Conservation (phyloP, 305 asterid genomes). For the Fraxinus xanthoxyloides region DNA sequence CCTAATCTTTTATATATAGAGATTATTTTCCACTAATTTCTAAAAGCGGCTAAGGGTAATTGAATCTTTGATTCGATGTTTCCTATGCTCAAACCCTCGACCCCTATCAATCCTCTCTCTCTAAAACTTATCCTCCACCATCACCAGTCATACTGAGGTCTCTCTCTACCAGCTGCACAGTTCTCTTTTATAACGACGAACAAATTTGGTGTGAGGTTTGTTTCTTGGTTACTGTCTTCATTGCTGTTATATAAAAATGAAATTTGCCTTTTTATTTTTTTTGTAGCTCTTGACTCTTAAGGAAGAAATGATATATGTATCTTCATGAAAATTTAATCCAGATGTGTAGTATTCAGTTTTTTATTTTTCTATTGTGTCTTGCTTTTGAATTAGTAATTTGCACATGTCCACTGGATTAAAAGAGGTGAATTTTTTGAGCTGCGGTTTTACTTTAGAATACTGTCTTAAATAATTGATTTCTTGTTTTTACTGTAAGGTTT, state of each 20-base stretch:
- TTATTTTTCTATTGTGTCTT: neutral
- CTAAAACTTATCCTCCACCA: neutral
- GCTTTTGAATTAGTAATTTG: neutral
- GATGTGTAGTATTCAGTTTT: neutral
- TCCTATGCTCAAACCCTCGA: neutral
- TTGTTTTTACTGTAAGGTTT: neutral
- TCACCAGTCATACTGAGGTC: neutral
- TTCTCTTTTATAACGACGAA: neutral
- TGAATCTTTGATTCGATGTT: neutral
- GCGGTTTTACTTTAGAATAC: neutral
- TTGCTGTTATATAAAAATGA: neutral
- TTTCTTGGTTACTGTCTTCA: neutral
- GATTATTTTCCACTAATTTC: neutral
- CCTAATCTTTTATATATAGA: neutral
- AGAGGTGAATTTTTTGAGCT: neutral
- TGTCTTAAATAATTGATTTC: neutral
- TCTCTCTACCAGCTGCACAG: neutral
- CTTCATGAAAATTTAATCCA: neutral
- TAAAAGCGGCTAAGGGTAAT: neutral
- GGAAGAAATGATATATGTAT: neutral
- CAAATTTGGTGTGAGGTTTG: neutral
- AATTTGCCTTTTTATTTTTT: neutral
- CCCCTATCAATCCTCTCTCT: neutral
- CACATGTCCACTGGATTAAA: neutral
- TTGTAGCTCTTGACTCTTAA: neutral